Evolutionary conservation across 1,139 yeast species (phyloP).

Genomic region (Nakaseomyces sp.): DNA sequence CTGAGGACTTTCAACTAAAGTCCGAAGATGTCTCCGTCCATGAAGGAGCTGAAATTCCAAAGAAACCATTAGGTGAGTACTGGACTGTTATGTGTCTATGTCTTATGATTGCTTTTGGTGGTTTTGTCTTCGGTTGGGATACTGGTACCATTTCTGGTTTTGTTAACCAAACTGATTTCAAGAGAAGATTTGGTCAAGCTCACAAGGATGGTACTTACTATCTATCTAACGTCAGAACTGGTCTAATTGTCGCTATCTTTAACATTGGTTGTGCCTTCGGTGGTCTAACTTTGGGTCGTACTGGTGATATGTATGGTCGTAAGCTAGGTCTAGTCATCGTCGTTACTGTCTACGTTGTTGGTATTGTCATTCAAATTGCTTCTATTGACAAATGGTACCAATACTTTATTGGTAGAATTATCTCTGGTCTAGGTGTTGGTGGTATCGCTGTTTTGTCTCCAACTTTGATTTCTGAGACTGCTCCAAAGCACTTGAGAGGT

Average conservation of each 20-base stretch:
- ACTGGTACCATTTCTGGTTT: conserved; percentile 72
- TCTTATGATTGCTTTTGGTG: conserved; percentile 51
- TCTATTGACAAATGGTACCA: conserved; percentile 9
- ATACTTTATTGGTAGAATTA: conserved; percentile 7
- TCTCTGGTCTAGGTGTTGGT: conserved; percentile 53
- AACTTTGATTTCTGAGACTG: conserved; percentile 52
- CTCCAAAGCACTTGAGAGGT: conserved; percentile 61
- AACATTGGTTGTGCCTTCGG: conserved; percentile 63
- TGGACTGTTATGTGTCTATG: conserved; percentile 22
- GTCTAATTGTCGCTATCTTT: conserved; percentile 55
- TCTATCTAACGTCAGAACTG: conserved; percentile 45
- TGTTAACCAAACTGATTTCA: conserved; percentile 47
- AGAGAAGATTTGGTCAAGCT: conserved; percentile 44
- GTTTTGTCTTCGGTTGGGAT: conserved; percentile 62
- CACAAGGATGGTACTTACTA: conserved; percentile 33
- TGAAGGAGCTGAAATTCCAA: conserved; percentile 30
- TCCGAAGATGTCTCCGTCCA: conserved; percentile 2
- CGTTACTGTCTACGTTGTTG: conserved; percentile 49
- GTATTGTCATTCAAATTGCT: conserved; percentile 33
- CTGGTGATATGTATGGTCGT: conserved; percentile 54
- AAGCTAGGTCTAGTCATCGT: conserved; percentile 47
- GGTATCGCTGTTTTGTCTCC: conserved; percentile 52
- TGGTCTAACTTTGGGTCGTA: conserved; percentile 44
- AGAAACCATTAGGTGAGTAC: conserved; percentile 41
- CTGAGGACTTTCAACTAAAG: conserved; percentile 2